Evolutionary conservation across 176 grass and related monocot genomes (phyloP), one percentile per base, ranked within the genome.

Genomic region (bread wheat (Triticum aestivum)): DNA sequence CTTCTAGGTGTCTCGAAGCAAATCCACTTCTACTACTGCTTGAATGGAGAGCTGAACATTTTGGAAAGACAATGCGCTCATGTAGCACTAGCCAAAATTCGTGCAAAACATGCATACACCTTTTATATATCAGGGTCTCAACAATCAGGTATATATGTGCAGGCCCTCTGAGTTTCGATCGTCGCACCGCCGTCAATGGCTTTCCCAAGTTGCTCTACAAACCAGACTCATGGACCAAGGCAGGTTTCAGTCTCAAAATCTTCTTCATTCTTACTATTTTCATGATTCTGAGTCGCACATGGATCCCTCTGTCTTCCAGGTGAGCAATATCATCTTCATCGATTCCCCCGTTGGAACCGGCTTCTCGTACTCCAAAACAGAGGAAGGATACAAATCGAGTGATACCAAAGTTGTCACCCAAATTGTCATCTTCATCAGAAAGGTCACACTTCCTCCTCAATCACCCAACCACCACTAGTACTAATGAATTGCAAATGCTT

Each of bases 281-380:
- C 15, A 8, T 75, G 44, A 30, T 32, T 76, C 44, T 52, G 26
- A 56, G 5, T 11, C 32, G 74, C 9, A 33, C 74, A 29, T 77
- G 4, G 9, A 63, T 12, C 4, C 14, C 51, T 77, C 20, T 9
- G 4, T 54, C 20, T 11, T 14, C 11, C 7, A 97, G 92, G 78
- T 89, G 5, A 83, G 83, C 87, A 98, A 87, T 54, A 51, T 95
- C 7, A 92, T 98, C 52, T 98, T 93, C 82, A 11, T 97, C 3
- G 95, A 97, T 79, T 92, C 92, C 7, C 95, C 92, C 0, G 70
- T 83, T 10, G 92, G 95, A 35, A 45, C 92, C 56, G 91, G 95
- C 11, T 98, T 98, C 78, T 95, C 93, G 4, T 98, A 93, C 44
- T 86, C 91, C 21, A 3, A 30, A 38, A 62, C 68, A 17, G 21